A percentile compares a stretch with the other conserved stretches of the same genome.
These are phyloP conservation scores for Daldinia sp. DNA, from an alignment of 2,329 filamentous ascomycete genomes.

Conservation along the genomic window DNA sequence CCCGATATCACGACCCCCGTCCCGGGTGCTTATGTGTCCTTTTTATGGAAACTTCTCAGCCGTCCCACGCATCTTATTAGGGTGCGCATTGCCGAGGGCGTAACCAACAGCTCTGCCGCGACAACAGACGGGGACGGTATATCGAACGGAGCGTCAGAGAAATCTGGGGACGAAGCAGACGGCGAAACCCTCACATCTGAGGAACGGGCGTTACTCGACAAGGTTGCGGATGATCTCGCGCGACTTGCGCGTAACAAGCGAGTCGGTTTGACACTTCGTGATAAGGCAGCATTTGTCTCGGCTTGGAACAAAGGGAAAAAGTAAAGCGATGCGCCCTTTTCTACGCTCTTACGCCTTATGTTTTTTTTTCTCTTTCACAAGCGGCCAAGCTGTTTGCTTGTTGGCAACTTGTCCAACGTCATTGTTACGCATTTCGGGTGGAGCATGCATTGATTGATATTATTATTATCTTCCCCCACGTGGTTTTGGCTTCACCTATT, in stretches of 20 bases:
- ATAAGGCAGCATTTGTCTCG: constrained; percentile 84
- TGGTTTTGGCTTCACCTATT: neutral
- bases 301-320: constrained; percentile 62
- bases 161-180: constrained; percentile 35
- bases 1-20: constrained; percentile 91
- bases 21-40: constrained; percentile 74
- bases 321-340: constrained; percentile 33
- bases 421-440: constrained; percentile 29
- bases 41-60: constrained; percentile 87
- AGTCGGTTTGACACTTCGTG: constrained; percentile 81
- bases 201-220: constrained; percentile 77
- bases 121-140: constrained; percentile 46
- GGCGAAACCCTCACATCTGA: constrained; percentile 53
- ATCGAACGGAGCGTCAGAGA: constrained; percentile 29
- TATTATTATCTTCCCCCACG: constrained; percentile 3
- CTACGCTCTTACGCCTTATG: neutral
- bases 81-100: constrained; percentile 84
- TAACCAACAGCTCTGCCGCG: constrained; percentile 60
- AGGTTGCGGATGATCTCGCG: constrained; percentile 85
- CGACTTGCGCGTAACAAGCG: constrained; percentile 86
- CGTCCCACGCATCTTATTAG: constrained; percentile 88
- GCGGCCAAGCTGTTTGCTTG: constrained; percentile 7
- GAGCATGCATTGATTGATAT: constrained; percentile 23
- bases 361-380: too few relatives aligned
- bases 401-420: constrained; percentile 16